Conservation (phyloP, 2,329 filamentous ascomycete species). For the Aureobasidium namibiae region DNA sequence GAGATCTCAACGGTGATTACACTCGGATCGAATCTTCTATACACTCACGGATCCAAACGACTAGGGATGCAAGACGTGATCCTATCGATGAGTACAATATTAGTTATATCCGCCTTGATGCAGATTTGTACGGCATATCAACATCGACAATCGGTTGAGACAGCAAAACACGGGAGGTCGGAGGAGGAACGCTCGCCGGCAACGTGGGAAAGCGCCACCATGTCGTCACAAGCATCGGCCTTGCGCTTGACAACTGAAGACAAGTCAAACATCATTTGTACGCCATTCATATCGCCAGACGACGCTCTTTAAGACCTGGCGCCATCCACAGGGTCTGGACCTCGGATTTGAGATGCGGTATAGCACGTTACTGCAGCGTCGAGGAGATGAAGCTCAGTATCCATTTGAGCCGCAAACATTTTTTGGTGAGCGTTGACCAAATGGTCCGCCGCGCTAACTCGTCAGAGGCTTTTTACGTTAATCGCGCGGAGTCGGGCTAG, state of each 20-base stretch:
- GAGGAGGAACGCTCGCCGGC: neutral
- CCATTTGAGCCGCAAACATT: neutral
- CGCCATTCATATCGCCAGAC: neutral
- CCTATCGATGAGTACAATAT: neutral
- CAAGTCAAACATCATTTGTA: neutral
- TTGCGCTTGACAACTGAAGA: neutral
- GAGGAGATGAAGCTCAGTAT: neutral
- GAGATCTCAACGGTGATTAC: neutral
- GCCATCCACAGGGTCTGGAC: neutral
- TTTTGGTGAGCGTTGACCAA: conserved; percentile 5
- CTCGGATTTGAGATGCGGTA: neutral
- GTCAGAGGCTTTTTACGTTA: conserved; percentile 12
- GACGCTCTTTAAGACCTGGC: neutral
- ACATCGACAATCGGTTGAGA: conserved; percentile 5
- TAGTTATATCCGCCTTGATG: neutral
- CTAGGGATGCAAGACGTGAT: neutral
- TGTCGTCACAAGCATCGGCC: neutral
- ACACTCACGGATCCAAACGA: too few relatives aligned
- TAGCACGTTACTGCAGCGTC: neutral
- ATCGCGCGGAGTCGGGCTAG: conserved; percentile 7
- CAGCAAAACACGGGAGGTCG: neutral
- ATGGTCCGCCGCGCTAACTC: neutral
- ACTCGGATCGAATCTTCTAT: neutral
- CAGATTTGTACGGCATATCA: neutral
- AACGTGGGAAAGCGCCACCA: conserved; percentile 5